A percentile compares a stretch with the other conserved stretches of the same genome.
phyloP scores from a whole-genome alignment of 2,329 filamentous ascomycete genomes.

The Talaromyces sp. region DNA sequence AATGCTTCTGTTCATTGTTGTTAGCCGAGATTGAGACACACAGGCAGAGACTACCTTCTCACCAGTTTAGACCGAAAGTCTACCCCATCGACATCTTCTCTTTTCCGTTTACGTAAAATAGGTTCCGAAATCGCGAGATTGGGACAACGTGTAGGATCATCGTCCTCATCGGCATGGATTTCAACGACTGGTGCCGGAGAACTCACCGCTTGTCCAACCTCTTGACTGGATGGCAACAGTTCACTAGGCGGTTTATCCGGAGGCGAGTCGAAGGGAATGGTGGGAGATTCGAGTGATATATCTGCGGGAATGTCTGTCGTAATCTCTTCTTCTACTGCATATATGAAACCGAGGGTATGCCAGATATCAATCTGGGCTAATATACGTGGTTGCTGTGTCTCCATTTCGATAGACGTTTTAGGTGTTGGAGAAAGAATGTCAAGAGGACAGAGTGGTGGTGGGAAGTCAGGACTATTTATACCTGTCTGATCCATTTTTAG shows the following conservation, averaged over 20 bases:
- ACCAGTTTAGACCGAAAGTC: too few species aligned
- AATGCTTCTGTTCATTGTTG: too few species aligned
- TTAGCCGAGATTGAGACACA: too few species aligned
- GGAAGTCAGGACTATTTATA: slow-evolving; percentile 5
- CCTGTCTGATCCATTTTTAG: not conserved
- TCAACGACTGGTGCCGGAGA: too few species aligned
- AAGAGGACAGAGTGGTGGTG: not conserved
- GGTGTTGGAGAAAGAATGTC: not conserved
- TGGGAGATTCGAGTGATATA: not conserved
- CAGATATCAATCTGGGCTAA: slow-evolving; percentile 1
- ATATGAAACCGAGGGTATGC: slow-evolving; percentile 3
- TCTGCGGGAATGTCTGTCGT: not conserved
- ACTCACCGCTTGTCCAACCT: too few species aligned
- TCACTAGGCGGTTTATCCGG: not conserved
- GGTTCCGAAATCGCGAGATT: too few species aligned
- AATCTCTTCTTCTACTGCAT: slow-evolving; percentile 1
- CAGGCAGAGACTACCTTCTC: too few species aligned
- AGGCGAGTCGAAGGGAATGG: not conserved
- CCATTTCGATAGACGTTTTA: not conserved
- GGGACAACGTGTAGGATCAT: too few species aligned
- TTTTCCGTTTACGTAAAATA: too few species aligned
- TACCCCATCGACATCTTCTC: too few species aligned
- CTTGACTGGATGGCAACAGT: not conserved
- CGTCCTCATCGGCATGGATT: too few species aligned
- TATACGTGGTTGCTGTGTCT: slow-evolving; percentile 10